phyloP scores from a whole-genome alignment of 2,329 filamentous ascomycete genomes.

The Emergomyces orientalis region DNA sequence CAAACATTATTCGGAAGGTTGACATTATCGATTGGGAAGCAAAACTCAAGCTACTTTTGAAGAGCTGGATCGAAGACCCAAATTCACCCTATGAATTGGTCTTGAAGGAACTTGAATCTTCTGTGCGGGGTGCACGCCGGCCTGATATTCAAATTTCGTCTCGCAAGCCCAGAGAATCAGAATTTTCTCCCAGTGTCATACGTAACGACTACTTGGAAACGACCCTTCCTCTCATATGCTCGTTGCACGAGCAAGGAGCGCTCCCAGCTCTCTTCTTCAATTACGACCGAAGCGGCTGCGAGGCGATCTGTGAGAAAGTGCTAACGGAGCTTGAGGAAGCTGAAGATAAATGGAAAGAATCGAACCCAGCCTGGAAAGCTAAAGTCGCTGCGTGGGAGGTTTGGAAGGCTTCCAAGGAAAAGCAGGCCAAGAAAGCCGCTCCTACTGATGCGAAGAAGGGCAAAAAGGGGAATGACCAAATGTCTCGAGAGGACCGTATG shows the following conservation, averaged over 20 bases:
- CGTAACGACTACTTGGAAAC: slow-evolving; percentile 33
- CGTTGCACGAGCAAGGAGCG: slow-evolving; percentile 54
- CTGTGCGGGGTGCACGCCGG: slow-evolving; percentile 7
- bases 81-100: slow-evolving; percentile 46
- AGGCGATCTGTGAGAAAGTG: slow-evolving; percentile 47
- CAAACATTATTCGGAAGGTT: slow-evolving; percentile 50
- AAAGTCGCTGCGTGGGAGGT: slow-evolving; percentile 51
- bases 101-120: slow-evolving; percentile 39
- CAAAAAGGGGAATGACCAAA: slow-evolving; percentile 36
- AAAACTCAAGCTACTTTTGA: slow-evolving; percentile 49
- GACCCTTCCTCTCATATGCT: slow-evolving; percentile 49
- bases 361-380: slow-evolving; percentile 50
- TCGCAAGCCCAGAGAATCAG: slow-evolving; percentile 13
- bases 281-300: slow-evolving; percentile 59
- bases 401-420: slow-evolving; percentile 40
- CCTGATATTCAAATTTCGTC: slow-evolving; percentile 15
- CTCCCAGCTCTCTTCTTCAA: slow-evolving; percentile 70
- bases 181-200: slow-evolving; percentile 16
- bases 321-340: slow-evolving; percentile 45
- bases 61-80: slow-evolving; percentile 50
- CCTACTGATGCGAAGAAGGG: slow-evolving; percentile 24
- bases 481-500: slow-evolving; percentile 46
- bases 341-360: slow-evolving; percentile 50
- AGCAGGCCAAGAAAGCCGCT: slow-evolving; percentile 30
- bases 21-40: slow-evolving; percentile 59